Evolutionary conservation across 441 rosid genomes (phyloP), one percentile per base, ranked within the genome.

Genomic region (Erysimum cheiri): DNA sequence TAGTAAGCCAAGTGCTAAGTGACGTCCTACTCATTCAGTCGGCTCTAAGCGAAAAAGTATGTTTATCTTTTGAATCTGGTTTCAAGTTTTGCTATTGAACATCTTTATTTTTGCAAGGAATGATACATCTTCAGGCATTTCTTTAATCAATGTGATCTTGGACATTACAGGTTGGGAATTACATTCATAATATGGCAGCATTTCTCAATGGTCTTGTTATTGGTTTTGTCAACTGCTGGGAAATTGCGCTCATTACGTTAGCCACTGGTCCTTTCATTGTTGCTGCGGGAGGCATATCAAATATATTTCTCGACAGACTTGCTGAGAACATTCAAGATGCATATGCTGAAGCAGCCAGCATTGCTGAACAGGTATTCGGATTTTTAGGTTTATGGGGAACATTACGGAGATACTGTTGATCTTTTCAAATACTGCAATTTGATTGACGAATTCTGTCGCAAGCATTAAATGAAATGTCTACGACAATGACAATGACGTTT

Each of bases 271-370:
- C 99, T 75, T 90, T 90, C 75, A 95, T 95, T 78, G 95, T 90
- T 79, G 97, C 97, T 37, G 99, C 99, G n/a, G 99, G 99, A 64
- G 99, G 99, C 17, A 82, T 95, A 73, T 95, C 98, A 32, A 90
- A 92, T 84, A 88, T 88, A 77, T 92, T 90, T 82, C 98, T 95
- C 60, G 96, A 90, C 62, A 84, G 96, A 81, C 97, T 92, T 77
- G 95, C 99, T 32, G 97, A 90, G 83, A 95, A 89, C 77, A 92
- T 90, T 73, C 96, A 89, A 84, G 99, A 92, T 83, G 94, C 99
- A 57, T 92, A 94, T 83, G 96, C 99, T 57, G 96, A 95, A 80
- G 99, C 99, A 32, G 99, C 96, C 73, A 88, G 97, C 77, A 84
- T 90, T 56, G 98, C 99, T 75, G 99, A 92, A 77, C 99, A 95